Conservation (phyloP, 768 basidiomycete genomes). For the Rhodotorula paludigena region DNA sequence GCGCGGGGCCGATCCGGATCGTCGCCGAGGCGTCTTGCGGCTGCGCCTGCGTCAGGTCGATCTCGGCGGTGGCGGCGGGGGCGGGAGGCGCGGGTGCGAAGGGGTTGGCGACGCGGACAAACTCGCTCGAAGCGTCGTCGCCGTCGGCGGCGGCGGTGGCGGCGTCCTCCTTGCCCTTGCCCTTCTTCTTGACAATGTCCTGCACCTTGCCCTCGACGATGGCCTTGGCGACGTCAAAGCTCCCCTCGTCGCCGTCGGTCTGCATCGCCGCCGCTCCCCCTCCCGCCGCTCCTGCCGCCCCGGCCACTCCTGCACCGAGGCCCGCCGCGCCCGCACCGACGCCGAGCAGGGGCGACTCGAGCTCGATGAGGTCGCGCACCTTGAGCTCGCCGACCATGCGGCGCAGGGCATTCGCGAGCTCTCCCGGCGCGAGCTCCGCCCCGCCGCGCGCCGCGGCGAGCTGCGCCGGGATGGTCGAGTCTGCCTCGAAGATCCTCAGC, state of each 20-base stretch:
- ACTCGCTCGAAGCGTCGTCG: conserved; percentile 62
- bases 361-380: conserved; percentile 28
- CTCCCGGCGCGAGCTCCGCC: conserved; percentile 60
- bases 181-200: conserved; percentile 61
- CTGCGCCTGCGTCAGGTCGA: conserved; percentile 20
- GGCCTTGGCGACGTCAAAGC: conserved; percentile 83
- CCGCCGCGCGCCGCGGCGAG: conserved; percentile 57
- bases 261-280: no score
- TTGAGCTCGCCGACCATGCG: conserved; percentile 40
- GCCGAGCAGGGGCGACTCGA: conserved; percentile 49
- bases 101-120: conserved; percentile 77
- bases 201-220: conserved; percentile 86
- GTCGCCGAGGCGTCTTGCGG: conserved; percentile 58
- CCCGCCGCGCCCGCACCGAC: conserved; percentile 2
- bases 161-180: conserved; percentile 28
- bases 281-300: conserved; percentile 48
- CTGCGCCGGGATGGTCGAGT: conserved; percentile 59
- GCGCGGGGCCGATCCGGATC: conserved; percentile 74
- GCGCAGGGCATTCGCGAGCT: conserved; percentile 58
- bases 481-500: conserved; percentile 60
- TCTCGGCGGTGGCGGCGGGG: conserved; percentile 1
- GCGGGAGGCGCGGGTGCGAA: conserved; percentile 51
- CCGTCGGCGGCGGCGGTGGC: conserved; percentile 50
- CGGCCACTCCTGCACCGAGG: conserved; percentile 40
- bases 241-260: conserved; percentile 64